Base-by-base conservation (phyloP, 2,329 filamentous ascomycete species). In the Cryphonectria japonica region DNA sequence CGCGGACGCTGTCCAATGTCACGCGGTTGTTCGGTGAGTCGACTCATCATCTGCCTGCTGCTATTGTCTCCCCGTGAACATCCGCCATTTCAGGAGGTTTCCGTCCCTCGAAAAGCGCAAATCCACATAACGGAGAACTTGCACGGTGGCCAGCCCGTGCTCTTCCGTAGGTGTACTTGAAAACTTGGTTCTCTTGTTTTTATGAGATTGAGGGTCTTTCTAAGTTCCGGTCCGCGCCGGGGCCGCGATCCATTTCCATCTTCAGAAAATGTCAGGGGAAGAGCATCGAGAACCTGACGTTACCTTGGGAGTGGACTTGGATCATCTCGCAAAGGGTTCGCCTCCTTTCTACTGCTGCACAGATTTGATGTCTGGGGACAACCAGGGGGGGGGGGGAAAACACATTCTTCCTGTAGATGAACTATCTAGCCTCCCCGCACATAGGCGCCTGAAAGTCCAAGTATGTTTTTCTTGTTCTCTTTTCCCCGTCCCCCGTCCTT, bases 171-270 rank as follows among this genome's bases (percentile, higher is more conserved):
- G 46, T 50, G 2, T 34, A 13, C 37, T 50, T 13, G n/a, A 8
- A 32, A 22, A 34, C 57, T 37, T 37, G 57, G 32, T 14, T 11
- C 32, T 29, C 41, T 43, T 14, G 13, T 43, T 16, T 16, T 14
- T 43, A 2, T 34, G 59, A 37, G 32, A 61, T 61, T 61, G 32
- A 61, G 59, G 59, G 59, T 61, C 59, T 32, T 22, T 50, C 59
- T 61, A 32, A 13, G 16, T 50, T 61, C 54, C 43, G 54, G 54
- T 59, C 41, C 54, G 66, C 67, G 70, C 66, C 67, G 70, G 66
- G 69, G 69, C 68, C 69, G 65, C 41, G 61, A 71, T 71, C 66
- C 69, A 54, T 66, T 66, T 71, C 69, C 66, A 29, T 52, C 52
- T 65, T 57, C 37, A 61, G 66, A 32, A 61, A 29, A 57, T 22